These are phyloP conservation scores for Letharia lupina DNA, from an alignment of 495 filamentous ascomycete genomes.

Conservation along the genomic window DNA sequence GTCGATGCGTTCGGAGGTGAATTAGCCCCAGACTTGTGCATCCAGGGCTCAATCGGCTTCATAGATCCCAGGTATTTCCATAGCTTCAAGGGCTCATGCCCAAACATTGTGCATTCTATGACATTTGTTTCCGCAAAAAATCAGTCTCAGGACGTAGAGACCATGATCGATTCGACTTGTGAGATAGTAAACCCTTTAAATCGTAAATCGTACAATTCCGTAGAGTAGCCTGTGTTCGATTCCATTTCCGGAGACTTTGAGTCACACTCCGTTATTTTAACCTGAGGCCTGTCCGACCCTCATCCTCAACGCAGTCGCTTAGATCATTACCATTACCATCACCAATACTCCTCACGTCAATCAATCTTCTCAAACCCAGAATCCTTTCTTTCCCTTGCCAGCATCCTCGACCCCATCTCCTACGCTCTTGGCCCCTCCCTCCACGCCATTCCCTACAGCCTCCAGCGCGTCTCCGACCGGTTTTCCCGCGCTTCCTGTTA, in stretches of 20 bases:
- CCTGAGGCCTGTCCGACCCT: slow-evolving; percentile 24
- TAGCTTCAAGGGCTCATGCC: not conserved
- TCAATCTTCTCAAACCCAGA: slow-evolving; percentile 51
- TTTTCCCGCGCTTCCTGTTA: slow-evolving; percentile 54
- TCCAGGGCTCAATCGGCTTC: not conserved
- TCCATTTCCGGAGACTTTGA: too few relatives aligned
- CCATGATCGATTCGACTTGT: not conserved
- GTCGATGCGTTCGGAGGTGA: not conserved
- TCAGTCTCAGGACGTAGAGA: not conserved
- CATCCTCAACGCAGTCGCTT: not conserved
- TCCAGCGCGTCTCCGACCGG: slow-evolving; percentile 59
- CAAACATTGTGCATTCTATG: not conserved
- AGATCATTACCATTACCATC: slow-evolving; percentile 25
- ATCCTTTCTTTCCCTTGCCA: slow-evolving; percentile 58
- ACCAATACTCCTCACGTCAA: slow-evolving; percentile 74
- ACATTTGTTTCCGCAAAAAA: not conserved
- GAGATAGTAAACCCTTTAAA: not conserved
- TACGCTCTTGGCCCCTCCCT: slow-evolving; percentile 64
- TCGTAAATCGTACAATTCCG: not conserved
- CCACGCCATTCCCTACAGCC: slow-evolving; percentile 51
- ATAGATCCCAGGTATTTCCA: not conserved
- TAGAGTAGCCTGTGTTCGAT: too few relatives aligned
- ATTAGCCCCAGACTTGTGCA: not conserved
- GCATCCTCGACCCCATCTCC: slow-evolving; percentile 60
- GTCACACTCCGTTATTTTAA: too few relatives aligned